phyloP scores from a whole-genome alignment of 805 yeast species.

The Saccharomycopsis sp. region DNA sequence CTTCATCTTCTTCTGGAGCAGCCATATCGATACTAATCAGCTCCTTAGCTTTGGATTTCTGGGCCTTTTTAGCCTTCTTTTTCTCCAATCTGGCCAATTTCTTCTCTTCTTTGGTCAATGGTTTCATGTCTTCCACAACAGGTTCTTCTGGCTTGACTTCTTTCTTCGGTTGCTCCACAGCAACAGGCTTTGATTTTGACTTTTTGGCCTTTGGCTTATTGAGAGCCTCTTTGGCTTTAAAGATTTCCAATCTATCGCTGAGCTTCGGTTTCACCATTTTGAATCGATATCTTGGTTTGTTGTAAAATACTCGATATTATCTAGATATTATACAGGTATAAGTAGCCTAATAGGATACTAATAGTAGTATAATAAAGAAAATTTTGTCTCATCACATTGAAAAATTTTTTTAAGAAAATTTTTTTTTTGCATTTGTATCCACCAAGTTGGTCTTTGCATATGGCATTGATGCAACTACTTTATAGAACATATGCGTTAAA shows the following conservation, averaged over 20 bases:
- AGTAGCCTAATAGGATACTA: no score
- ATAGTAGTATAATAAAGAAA: not conserved
- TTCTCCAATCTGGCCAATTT: not conserved
- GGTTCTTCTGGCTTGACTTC: not conserved
- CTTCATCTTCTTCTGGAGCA: not conserved
- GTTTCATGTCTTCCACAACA: not conserved
- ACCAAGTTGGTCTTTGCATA: not conserved
- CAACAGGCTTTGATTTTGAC: not conserved
- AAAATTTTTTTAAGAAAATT: not conserved
- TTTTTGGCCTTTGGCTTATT: slow-evolving; percentile 1
- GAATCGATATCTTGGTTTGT: not conserved
- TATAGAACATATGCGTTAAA: no score
- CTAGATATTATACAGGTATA: no score
- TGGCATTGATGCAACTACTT: no score
- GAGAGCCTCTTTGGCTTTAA: slow-evolving; percentile 16
- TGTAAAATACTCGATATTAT: no score
- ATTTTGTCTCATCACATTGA: not conserved
- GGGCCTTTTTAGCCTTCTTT: not conserved
- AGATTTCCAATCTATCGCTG: slow-evolving; percentile 19
- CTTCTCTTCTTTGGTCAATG: not conserved
- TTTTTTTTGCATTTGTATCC: not conserved
- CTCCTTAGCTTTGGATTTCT: not conserved
- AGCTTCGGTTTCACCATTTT: slow-evolving; percentile 20
- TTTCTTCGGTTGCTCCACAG: not conserved
- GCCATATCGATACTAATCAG: no score